Conservation (phyloP, 164 flowering plant genomes). For the Sedum album region DNA sequence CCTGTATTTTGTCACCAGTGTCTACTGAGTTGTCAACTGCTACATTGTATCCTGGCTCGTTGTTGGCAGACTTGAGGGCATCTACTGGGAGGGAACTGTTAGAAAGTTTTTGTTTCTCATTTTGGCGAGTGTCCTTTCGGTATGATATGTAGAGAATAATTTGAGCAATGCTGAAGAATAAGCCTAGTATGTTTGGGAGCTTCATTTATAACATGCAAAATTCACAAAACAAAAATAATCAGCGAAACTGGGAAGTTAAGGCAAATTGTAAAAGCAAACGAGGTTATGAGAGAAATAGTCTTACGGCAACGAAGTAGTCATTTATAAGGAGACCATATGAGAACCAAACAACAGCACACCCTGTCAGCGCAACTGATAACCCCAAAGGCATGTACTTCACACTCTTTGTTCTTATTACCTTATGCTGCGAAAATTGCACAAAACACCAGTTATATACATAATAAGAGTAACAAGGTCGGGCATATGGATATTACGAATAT, state of each 20-base stretch:
- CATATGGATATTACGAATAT: neutral
- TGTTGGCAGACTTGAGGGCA: neutral
- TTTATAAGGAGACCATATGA: neutral
- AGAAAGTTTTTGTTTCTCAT: neutral
- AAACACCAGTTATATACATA: neutral
- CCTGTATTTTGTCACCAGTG: neutral
- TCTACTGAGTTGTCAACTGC: neutral
- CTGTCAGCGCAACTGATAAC: neutral
- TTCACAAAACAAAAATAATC: neutral
- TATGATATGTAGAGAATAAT: neutral
- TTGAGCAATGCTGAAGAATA: neutral
- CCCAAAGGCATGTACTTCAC: conserved; percentile 2
- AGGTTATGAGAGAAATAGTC: neutral
- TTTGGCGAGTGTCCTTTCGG: neutral
- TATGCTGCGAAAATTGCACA: neutral
- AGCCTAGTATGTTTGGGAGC: neutral
- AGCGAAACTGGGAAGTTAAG: neutral
- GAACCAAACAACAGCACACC: conserved; percentile 1
- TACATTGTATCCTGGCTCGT: neutral
- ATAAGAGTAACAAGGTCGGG: neutral
- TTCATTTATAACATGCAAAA: neutral
- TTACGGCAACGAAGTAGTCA: conserved; percentile 4
- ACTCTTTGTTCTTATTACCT: neutral
- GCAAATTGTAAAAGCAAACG: neutral
- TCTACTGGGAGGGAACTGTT: neutral